Percentiles rank a stretch among this genome's conserved stretches.
Conservation (phyloP, 305 asterid genomes). For the Euphrasia arctica region DNA sequence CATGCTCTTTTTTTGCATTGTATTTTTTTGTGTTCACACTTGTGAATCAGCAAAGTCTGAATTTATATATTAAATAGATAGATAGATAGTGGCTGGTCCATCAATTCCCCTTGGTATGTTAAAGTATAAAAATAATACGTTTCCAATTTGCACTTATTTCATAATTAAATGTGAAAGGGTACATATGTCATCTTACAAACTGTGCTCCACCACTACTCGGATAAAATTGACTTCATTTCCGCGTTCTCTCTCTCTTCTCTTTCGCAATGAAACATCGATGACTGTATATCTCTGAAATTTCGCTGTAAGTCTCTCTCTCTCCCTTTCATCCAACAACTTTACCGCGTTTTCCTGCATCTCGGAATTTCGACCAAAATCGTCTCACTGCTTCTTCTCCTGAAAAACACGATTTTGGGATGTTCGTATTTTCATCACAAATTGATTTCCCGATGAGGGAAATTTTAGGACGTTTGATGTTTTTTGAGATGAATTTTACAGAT, state of each 20-base stretch:
- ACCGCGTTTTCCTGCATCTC: not conserved
- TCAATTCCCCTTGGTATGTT: no score
- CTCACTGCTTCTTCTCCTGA: not conserved
- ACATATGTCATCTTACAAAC: conserved; percentile 26
- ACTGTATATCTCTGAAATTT: conserved; percentile 13
- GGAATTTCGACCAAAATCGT: not conserved
- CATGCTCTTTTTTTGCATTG: no score
- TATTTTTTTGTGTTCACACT: no score
- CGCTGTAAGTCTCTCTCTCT: conserved; percentile 34
- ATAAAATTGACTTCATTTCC: conserved; percentile 35
- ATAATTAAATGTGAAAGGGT: conserved; percentile 16
- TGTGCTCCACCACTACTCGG: conserved; percentile 34
- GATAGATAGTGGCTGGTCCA: no score
- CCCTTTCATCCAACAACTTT: conserved; percentile 23
- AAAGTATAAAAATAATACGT: no score
- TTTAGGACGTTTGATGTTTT: not conserved
- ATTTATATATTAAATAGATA: no score
- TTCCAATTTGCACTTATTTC: no score
- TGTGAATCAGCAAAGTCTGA: no score
- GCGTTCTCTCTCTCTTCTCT: conserved; percentile 21
- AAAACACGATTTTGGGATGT: conserved; percentile 2
- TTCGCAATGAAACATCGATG: conserved; percentile 26
- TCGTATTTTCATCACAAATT: conserved; percentile 3
- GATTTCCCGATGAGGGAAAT: not conserved
- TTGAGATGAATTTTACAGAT: conserved; percentile 15